Conservation (phyloP, 805 yeast genomes). For the Yarrowia sp. region DNA sequence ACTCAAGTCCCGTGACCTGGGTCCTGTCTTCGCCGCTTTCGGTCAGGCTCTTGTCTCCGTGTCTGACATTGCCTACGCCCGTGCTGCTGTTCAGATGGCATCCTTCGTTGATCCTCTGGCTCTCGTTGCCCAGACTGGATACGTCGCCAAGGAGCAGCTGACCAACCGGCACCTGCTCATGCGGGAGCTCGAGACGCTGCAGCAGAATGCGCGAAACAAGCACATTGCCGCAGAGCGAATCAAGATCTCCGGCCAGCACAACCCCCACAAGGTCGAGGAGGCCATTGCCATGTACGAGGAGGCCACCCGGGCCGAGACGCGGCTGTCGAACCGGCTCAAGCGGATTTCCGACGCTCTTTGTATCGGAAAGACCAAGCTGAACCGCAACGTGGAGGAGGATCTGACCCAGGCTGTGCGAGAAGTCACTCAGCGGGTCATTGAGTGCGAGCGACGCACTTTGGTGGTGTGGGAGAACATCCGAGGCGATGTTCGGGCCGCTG, state of each 20-base stretch:
- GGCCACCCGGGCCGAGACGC: slow-evolving; percentile 73
- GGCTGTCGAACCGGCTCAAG: slow-evolving; percentile 70
- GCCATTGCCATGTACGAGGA: slow-evolving; percentile 76
- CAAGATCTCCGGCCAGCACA: slow-evolving; percentile 70
- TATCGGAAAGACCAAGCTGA: slow-evolving; percentile 62
- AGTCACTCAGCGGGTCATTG: slow-evolving; percentile 69
- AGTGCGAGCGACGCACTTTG: slow-evolving; percentile 78
- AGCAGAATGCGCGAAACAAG: slow-evolving; percentile 63
- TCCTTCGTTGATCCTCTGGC: slow-evolving; percentile 72
- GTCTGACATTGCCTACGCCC: slow-evolving; percentile 64
- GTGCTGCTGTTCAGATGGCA: slow-evolving; percentile 69
- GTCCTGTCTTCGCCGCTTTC: slow-evolving; percentile 62
- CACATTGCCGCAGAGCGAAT: slow-evolving; percentile 68
- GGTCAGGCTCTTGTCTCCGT: slow-evolving; percentile 42
- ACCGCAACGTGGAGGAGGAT: slow-evolving; percentile 56
- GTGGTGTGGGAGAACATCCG: slow-evolving; percentile 69
- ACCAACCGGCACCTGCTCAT: slow-evolving; percentile 89
- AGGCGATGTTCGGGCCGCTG: slow-evolving; percentile 69
- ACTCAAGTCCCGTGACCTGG: slow-evolving; percentile 44
- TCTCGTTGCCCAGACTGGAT: slow-evolving; percentile 68
- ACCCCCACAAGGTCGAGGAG: slow-evolving; percentile 87
- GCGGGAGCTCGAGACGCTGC: slow-evolving; percentile 83
- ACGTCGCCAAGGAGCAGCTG: slow-evolving; percentile 83
- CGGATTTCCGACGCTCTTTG: slow-evolving; percentile 84
- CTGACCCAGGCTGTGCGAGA: slow-evolving; percentile 55